phyloP scores from a whole-genome alignment of 2,329 filamentous ascomycete species.

The Colletotrichum spinosum region DNA sequence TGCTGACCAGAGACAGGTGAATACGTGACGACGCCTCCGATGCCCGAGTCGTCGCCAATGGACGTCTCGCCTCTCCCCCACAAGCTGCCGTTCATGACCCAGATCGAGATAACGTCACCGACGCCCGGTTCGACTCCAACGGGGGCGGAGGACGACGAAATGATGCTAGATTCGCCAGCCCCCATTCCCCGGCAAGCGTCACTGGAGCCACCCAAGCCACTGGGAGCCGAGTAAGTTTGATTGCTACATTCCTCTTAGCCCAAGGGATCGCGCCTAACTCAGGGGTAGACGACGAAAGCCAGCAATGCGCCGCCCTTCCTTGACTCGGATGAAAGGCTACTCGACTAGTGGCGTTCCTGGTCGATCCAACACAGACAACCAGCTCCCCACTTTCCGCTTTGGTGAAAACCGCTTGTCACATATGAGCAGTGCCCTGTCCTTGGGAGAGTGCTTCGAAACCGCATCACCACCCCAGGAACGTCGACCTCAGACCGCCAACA shows the following conservation, averaged over 20 bases:
- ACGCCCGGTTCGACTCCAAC: constrained; percentile 68
- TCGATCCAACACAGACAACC: constrained; percentile 71
- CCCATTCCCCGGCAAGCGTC: constrained; percentile 59
- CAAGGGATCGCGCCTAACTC: constrained; percentile 35
- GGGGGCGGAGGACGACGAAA: constrained; percentile 56
- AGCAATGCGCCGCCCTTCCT: constrained; percentile 77
- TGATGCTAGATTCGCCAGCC: constrained; percentile 69
- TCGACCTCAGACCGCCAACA: constrained; percentile 70
- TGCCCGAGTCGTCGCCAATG: constrained; percentile 91
- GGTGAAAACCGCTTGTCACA: constrained; percentile 46
- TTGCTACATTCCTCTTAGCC: constrained; percentile 18
- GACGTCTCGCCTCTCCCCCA: constrained; percentile 94
- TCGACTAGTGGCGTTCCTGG: constrained; percentile 74
- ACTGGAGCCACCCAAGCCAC: constrained; percentile 61
- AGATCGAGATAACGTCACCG: constrained; percentile 78
- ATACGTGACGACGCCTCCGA: constrained; percentile 81
- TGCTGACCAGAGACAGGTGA: constrained; percentile 60
- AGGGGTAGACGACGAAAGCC: constrained; percentile 72
- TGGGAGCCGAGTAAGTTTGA: constrained; percentile 64
- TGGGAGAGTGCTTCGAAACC: constrained; percentile 82
- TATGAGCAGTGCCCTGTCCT: constrained; percentile 68
- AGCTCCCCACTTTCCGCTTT: constrained; percentile 82
- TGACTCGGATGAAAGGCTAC: constrained; percentile 80
- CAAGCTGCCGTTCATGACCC: constrained; percentile 76
- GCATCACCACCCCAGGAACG: constrained; percentile 81